Evolutionary conservation across 2,329 filamentous ascomycete species (phyloP), one percentile per base, ranked within the genome.

Genomic region (Cercospora nicotianae): DNA sequence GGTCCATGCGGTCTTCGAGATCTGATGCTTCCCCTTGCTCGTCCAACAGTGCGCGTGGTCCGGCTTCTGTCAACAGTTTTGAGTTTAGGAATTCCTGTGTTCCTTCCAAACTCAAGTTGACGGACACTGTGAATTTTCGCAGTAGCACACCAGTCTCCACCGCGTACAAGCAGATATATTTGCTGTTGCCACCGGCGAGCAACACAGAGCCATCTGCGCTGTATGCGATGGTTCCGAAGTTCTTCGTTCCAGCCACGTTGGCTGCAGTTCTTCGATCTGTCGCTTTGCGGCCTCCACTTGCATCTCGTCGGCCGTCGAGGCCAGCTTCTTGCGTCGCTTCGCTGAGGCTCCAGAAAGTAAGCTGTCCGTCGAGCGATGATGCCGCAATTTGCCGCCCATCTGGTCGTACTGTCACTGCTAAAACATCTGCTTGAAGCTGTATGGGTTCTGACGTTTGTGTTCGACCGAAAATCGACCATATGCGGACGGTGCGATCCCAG

Each of bases 151-250:
- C 93, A 0, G 94, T 96, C 67, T 89, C 89, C 33, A 96, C 92
- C n/a, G 96, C 94, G 81, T 99, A 99, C 67, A 99, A 81, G 78
- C 95, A 98, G 63, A 99, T 97, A 79, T 96, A 97, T 82, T 99
- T 99, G 89, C 93, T 97, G 84, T 95, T 97, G 33, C 95, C 95
- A 59, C 89, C 94, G 0, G 94, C 95, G 48, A 99, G 84, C 10
- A 99, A 84, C 75, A 95, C 97, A 70, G 89, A 91, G 12, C 95
- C 95, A 77, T 99, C 95, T 1, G 92, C 91, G 78, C 93, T 97
- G 81, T 98, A 99, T 64, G 87, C 88, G 72, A 99, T 91, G 6
- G 91, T 91, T 75, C 87, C 90, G 82, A 97, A 99, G 72, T 89
- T 91, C 79, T 99, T 99, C 51, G 92, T 97, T 42, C 93, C 93